These are phyloP conservation scores for Metschnikowia hibisci DNA, from an alignment of 805 yeast genomes.

Conservation along the genomic window DNA sequence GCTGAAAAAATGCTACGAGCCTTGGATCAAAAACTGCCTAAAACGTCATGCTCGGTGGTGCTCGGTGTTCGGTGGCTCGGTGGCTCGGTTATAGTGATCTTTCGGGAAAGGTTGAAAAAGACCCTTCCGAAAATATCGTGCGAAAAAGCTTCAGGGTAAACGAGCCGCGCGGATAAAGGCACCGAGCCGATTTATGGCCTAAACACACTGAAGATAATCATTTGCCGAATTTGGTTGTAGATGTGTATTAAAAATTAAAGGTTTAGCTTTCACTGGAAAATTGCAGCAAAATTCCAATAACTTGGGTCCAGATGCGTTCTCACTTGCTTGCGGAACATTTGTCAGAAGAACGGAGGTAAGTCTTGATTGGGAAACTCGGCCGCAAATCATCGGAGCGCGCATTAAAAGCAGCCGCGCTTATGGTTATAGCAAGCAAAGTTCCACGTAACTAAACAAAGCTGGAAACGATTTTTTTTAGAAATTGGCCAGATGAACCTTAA, in stretches of 20 bases:
- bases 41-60: not conserved
- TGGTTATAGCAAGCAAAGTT: not conserved
- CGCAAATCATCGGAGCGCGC: conserved; percentile 2
- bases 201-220: too few relatives aligned
- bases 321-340: not conserved
- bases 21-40: too few relatives aligned
- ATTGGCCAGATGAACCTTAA: not conserved
- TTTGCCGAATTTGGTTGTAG: too few relatives aligned
- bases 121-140: not conserved
- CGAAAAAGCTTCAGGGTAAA: not conserved
- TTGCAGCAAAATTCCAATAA: too few relatives aligned
- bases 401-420: conserved; percentile 2
- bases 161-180: not conserved
- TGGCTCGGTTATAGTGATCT: not conserved
- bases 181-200: too few relatives aligned
- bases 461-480: not conserved
- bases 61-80: not conserved
- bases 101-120: not conserved
- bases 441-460: not conserved
- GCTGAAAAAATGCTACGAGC: too few relatives aligned
- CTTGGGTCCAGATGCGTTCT: too few relatives aligned
- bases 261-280: too few relatives aligned
- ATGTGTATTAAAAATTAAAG: too few relatives aligned
- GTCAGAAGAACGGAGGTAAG: conserved; percentile 1
- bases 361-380: not conserved